These are phyloP conservation scores for Bacterosira constricta DNA, from an alignment of 108 stramenopile species.

Conservation along the genomic window DNA sequence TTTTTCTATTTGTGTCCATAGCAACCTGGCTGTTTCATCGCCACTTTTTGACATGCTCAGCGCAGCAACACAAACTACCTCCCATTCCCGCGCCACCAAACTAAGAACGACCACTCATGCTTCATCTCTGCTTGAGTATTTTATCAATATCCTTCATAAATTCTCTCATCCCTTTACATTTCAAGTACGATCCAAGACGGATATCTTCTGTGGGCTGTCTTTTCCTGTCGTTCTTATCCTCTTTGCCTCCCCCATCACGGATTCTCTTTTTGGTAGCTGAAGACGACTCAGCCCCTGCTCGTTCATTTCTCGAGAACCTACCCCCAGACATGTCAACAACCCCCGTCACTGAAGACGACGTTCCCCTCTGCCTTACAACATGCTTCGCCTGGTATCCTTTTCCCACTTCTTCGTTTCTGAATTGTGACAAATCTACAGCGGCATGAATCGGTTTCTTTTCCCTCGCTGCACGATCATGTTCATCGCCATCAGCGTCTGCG, in stretches of 20 bases:
- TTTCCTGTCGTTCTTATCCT: conserved; percentile 21
- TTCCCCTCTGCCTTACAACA: conserved; percentile 73
- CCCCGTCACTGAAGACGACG: neutral
- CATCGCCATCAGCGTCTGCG: neutral
- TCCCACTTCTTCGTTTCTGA: conserved; percentile 80
- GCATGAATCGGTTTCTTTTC: conserved; percentile 12
- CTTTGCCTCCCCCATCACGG: neutral
- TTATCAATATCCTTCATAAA: conserved; percentile 80
- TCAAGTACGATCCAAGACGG: conserved; percentile 43
- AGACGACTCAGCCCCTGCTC: neutral
- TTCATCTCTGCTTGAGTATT: conserved; percentile 26
- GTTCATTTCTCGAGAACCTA: conserved; percentile 7
- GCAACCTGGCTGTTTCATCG: too few relatives aligned
- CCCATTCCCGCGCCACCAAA: too few relatives aligned
- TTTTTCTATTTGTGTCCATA: neutral
- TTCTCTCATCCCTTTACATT: conserved; percentile 62
- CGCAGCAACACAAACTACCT: too few relatives aligned
- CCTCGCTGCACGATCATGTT: too few relatives aligned
- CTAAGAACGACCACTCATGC: neutral
- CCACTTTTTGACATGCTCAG: too few relatives aligned
- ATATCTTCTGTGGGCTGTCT: neutral
- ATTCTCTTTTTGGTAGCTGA: conserved; percentile 7
- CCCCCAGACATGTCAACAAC: conserved; percentile 57
- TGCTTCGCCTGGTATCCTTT: conserved; percentile 85
- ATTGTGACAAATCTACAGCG: conserved; percentile 79